Evolutionary conservation across 768 basidiomycete species (phyloP).

Genomic region (Tremella fuciformis): DNA sequence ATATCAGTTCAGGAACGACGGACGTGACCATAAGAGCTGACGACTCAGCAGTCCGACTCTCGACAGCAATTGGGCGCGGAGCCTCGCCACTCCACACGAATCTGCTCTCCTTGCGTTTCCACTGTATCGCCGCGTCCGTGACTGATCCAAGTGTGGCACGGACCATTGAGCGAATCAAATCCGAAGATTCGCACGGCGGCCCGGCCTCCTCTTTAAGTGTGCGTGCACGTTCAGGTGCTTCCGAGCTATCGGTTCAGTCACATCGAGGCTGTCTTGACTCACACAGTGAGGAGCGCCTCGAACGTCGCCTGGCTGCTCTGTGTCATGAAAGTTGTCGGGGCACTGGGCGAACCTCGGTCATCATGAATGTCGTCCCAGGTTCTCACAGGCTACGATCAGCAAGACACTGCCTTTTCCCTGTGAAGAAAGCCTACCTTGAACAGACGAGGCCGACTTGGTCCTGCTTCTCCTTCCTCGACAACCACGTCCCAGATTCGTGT

Average conservation of each 20-base stretch:
- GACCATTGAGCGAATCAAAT: slow-evolving; percentile 25
- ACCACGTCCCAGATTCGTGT: slow-evolving; percentile 4
- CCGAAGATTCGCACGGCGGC: slow-evolving; percentile 2
- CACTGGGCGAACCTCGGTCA: neutral
- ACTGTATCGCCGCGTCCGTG: slow-evolving; percentile 21
- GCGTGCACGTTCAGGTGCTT: neutral
- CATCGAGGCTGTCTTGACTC: neutral
- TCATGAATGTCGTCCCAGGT: slow-evolving; percentile 20
- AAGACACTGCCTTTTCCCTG: neutral
- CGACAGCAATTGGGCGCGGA: slow-evolving; percentile 20
- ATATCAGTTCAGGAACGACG: slow-evolving; percentile 5
- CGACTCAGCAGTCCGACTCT: slow-evolving; percentile 15
- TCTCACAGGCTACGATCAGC: slow-evolving; percentile 16
- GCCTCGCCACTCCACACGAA: slow-evolving; percentile 22
- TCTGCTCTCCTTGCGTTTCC: slow-evolving; percentile 21
- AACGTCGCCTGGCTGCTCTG: slow-evolving; percentile 5
- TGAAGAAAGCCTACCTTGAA: slow-evolving; percentile 11
- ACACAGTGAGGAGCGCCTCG: slow-evolving; percentile 22
- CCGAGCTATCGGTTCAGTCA: neutral
- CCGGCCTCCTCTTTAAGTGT: neutral
- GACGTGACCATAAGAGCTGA: slow-evolving; percentile 8
- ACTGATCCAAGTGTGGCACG: slow-evolving; percentile 34
- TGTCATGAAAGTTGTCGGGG: neutral
- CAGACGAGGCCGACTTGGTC: slow-evolving; percentile 9
- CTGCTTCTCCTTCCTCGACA: slow-evolving; percentile 9